Conservation (phyloP, 129 eudicot species). For the Gnaphalium uliginosum region DNA sequence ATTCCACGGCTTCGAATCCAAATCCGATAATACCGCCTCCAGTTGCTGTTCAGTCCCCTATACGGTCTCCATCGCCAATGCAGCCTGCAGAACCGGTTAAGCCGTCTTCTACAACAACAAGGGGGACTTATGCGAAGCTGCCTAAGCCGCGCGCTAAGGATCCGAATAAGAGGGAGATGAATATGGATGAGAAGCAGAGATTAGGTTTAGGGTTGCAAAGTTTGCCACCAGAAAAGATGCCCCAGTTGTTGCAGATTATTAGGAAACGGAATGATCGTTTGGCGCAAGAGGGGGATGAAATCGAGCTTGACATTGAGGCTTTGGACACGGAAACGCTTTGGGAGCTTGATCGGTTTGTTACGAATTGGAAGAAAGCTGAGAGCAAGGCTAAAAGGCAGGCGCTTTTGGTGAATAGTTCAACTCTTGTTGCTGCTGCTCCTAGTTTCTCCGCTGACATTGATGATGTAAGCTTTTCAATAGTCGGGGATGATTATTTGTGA, state of each 20-base stretch:
- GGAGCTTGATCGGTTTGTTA: conserved; percentile 92
- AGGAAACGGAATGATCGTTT: conserved; percentile 68
- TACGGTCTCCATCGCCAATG: conserved; percentile 57
- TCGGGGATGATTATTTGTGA: not conserved
- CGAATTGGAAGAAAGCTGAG: conserved; percentile 86
- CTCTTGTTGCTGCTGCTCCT: conserved; percentile 17
- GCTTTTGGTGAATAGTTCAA: conserved; percentile 44
- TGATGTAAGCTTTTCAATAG: conserved; percentile 41
- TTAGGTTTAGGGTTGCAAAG: conserved; percentile 75
- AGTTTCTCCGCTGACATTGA: conserved; percentile 45
- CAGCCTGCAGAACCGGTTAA: conserved; percentile 45
- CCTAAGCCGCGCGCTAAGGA: conserved; percentile 93
- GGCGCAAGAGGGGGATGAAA: conserved; percentile 93
- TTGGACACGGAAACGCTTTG: conserved; percentile 83
- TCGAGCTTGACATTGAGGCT: conserved; percentile 91
- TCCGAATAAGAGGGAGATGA: conserved; percentile 82
- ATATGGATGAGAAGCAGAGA: conserved; percentile 86
- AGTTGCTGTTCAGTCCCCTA: conserved; percentile 37
- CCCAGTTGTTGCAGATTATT: conserved; percentile 80
- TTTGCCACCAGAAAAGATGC: conserved; percentile 92
- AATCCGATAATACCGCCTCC: conserved; percentile 25
- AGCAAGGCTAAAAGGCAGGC: conserved; percentile 87
- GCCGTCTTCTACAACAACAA: conserved; percentile 27
- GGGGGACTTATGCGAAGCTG: conserved; percentile 39
- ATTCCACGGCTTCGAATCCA: conserved; percentile 56